Evolutionary conservation across 257 asterid genomes (phyloP).

Genomic region (Striga asiatica): DNA sequence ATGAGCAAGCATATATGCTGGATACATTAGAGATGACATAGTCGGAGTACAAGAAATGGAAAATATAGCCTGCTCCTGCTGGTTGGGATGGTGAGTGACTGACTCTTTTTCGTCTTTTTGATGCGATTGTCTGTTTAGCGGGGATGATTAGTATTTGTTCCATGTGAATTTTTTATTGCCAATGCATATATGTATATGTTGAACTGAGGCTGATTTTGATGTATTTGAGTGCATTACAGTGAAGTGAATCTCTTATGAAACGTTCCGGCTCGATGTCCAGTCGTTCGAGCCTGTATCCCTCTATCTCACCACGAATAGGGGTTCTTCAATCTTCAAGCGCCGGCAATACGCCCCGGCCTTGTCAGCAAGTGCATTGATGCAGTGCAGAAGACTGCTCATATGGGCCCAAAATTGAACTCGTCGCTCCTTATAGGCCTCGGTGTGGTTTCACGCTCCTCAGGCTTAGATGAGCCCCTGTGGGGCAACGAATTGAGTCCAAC

Average conservation of each 20-base stretch:
- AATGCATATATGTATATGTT: too few species aligned
- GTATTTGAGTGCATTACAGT: too few species aligned
- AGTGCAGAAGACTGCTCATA: slow-evolving; percentile 84
- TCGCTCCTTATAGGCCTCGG: slow-evolving; percentile 58
- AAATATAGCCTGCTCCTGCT: slow-evolving; percentile 66
- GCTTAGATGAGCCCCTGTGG: slow-evolving; percentile 19
- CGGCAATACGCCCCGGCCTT: slow-evolving; percentile 61
- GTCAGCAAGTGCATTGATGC: slow-evolving; percentile 81
- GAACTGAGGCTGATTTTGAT: too few species aligned
- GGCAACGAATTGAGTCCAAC: slow-evolving; percentile 33
- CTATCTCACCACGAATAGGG: slow-evolving; percentile 33
- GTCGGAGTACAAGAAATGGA: slow-evolving; percentile 59
- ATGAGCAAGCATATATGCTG: slow-evolving; percentile 62
- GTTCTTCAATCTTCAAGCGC: slow-evolving; percentile 28
- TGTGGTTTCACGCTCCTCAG: slow-evolving; percentile 31
- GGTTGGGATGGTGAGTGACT: slow-evolving; percentile 75
- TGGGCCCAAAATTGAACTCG: slow-evolving; percentile 49
- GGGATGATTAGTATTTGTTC: too few species aligned
- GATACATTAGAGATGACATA: slow-evolving; percentile 57
- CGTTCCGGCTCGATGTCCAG: too few species aligned
- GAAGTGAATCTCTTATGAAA: too few species aligned
- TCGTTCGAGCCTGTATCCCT: slow-evolving; percentile 44
- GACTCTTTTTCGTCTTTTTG: too few species aligned
- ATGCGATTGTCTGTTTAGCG: too few species aligned
- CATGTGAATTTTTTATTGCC: too few species aligned